A percentile compares a stretch with the other conserved stretches of the same genome.
Conservation (phyloP, 2,329 filamentous ascomycete species). For the Aspergillus spinulosporus region DNA sequence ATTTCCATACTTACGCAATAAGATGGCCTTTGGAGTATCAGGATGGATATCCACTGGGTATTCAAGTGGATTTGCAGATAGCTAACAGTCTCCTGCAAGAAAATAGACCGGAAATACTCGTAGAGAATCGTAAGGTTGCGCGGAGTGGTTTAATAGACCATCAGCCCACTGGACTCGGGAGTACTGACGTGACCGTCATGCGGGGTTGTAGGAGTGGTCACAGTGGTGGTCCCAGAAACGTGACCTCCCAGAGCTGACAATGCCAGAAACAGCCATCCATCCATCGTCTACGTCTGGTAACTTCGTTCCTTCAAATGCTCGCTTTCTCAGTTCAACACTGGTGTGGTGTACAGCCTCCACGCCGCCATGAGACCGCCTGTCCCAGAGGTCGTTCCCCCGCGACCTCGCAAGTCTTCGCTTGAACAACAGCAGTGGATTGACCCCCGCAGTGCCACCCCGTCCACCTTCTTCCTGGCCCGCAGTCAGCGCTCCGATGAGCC, state of each 20-base stretch:
- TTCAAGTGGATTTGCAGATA: too few relatives aligned
- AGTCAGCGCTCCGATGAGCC: conserved; percentile 50
- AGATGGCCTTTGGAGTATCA: too few relatives aligned
- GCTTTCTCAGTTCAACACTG: conserved; percentile 7
- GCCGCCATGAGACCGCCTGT: conserved; percentile 41
- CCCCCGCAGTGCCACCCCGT: conserved; percentile 46
- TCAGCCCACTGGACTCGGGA: background rate
- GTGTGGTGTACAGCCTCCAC: conserved; percentile 9
- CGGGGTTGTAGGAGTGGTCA: conserved; percentile 12
- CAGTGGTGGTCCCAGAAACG: conserved; percentile 5
- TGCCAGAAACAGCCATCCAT: background rate
- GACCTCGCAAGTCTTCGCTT: conserved; percentile 38
- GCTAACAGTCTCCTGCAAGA: too few relatives aligned
- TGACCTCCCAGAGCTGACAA: conserved; percentile 15
- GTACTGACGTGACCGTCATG: conserved; percentile 8
- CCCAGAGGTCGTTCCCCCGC: conserved; percentile 34
- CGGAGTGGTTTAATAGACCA: background rate
- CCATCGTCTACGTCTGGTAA: too few relatives aligned
- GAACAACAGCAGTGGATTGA: conserved; percentile 39
- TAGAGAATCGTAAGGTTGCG: background rate
- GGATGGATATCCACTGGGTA: too few relatives aligned
- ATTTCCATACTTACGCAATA: too few relatives aligned
- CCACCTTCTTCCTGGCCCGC: conserved; percentile 62
- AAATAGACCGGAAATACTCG: background rate
- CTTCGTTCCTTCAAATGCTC: conserved; percentile 8